Evolutionary conservation across 495 filamentous ascomycete species (phyloP).

Genomic region (Penicillium canescens): DNA sequence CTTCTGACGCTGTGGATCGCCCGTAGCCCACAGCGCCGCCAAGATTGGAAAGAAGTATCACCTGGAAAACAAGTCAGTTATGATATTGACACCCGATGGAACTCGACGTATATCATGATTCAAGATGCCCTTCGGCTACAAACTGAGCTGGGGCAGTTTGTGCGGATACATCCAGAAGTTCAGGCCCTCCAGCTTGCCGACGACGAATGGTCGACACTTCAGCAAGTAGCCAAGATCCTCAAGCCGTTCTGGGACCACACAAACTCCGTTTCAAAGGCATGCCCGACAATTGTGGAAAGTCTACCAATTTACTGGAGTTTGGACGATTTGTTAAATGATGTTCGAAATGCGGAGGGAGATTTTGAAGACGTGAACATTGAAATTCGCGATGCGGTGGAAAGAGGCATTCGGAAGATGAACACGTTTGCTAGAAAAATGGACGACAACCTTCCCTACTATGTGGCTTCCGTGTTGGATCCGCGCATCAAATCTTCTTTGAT

Average conservation of each 20-base stretch:
- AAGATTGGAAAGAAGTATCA: constrained; percentile 12
- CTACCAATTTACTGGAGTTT: constrained; percentile 10
- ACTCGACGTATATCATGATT: constrained; percentile 10
- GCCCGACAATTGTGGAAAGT: constrained; percentile 4
- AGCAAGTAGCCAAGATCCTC: constrained; percentile 11
- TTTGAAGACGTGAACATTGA: constrained; percentile 8
- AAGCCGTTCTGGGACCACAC: constrained; percentile 11
- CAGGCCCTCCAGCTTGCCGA: constrained; percentile 11
- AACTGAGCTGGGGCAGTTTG: constrained; percentile 9
- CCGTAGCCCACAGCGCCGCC: constrained; percentile 6
- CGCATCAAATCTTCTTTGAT: constrained; percentile 14
- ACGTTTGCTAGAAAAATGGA: constrained; percentile 13
- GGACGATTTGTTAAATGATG: constrained; percentile 8
- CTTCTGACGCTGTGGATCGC: constrained; percentile 9
- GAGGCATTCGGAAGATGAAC: constrained; percentile 9
- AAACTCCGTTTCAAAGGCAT: constrained; percentile 11
- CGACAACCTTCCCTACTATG: constrained; percentile 9
- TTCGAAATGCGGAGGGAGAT: constrained; percentile 5
- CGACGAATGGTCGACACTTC: constrained; percentile 11
- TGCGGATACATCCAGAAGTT: constrained; percentile 8
- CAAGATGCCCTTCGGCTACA: constrained; percentile 6
- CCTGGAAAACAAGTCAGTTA: constrained; percentile 7
- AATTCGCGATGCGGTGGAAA: constrained; percentile 7
- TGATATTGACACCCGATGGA: constrained; percentile 13
- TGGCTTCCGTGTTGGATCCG: constrained; percentile 7